phyloP scores from a whole-genome alignment of 208 protist species.

The Angomonas ambiguus region DNA sequence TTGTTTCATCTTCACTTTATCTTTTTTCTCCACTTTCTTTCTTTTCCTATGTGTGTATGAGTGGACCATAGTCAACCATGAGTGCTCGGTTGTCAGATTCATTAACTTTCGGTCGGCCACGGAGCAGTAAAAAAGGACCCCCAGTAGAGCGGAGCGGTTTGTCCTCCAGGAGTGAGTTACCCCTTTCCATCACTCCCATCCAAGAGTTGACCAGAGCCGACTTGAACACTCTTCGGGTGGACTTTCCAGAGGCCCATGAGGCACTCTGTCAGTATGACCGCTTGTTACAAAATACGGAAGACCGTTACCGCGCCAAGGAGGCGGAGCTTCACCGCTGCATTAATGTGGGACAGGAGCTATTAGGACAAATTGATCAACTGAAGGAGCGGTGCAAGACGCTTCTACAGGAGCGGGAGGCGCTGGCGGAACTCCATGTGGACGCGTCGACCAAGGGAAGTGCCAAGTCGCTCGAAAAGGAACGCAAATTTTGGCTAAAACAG shows the following conservation, averaged over 20 bases:
- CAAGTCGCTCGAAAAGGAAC: slow-evolving; percentile 11
- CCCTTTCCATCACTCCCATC: slow-evolving; percentile 20
- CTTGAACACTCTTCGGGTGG: slow-evolving; percentile 12
- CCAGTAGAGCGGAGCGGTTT: neutral
- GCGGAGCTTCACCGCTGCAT: slow-evolving; percentile 71
- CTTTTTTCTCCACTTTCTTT: neutral
- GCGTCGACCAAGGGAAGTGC: neutral
- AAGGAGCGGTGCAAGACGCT: slow-evolving; percentile 46
- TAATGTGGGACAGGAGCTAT: slow-evolving; percentile 66
- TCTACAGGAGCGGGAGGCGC: slow-evolving; percentile 44
- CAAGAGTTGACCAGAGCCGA: slow-evolving; percentile 18
- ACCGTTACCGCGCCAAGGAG: slow-evolving; percentile 54
- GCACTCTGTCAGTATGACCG: slow-evolving; percentile 28
- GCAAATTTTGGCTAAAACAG: neutral
- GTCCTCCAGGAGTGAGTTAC: neutral
- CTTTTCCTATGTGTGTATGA: neutral
- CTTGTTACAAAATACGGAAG: slow-evolving; percentile 38
- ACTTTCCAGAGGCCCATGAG: slow-evolving; percentile 24
- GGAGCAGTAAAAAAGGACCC: neutral
- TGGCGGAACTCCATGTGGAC: neutral
- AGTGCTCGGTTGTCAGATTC: neutral
- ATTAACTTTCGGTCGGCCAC: neutral
- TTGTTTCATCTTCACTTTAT: too few relatives aligned
- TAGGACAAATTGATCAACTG: slow-evolving; percentile 57
- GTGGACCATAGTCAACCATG: neutral